Conservation (phyloP, 75 land plant genomes). For the Sequoia sempervirens region DNA sequence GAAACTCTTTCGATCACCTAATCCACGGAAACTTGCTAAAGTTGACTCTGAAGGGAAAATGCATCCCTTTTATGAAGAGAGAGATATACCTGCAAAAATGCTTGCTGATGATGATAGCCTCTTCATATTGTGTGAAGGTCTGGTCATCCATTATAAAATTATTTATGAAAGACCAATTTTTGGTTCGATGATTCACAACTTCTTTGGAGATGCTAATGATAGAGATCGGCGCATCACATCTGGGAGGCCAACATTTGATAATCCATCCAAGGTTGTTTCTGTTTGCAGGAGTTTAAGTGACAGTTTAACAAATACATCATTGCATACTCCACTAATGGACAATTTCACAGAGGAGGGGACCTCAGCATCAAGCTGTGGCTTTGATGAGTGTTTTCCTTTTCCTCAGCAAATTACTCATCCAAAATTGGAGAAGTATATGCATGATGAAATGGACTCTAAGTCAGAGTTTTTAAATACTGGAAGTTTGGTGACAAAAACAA, state of each 20-base stretch:
- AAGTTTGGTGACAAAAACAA: neutral
- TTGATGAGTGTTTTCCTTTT: constrained; percentile 4
- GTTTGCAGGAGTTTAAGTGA: constrained; percentile 39
- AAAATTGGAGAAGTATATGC: constrained; percentile 10
- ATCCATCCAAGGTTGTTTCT: constrained; percentile 16
- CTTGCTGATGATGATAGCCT: constrained; percentile 71
- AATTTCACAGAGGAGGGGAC: constrained; percentile 26
- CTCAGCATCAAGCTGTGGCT: neutral
- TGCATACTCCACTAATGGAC: constrained; percentile 54
- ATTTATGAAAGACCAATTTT: constrained; percentile 28
- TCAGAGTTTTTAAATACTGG: neutral
- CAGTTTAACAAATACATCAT: constrained; percentile 29
- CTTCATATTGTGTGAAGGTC: constrained; percentile 55
- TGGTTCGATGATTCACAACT: constrained; percentile 20
- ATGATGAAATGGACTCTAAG: constrained; percentile 19
- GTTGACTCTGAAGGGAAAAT: constrained; percentile 44
- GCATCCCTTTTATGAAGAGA: constrained; percentile 31
- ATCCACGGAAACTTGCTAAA: constrained; percentile 46
- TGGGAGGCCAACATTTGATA: constrained; percentile 28
- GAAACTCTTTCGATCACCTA: constrained; percentile 63
- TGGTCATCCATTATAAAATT: constrained; percentile 69
- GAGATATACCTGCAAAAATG: constrained; percentile 53
- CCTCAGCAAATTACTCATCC: constrained; percentile 17
- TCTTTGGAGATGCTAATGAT: constrained; percentile 8
- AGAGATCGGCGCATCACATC: constrained; percentile 9